Evolutionary conservation across 805 yeast species (phyloP).

Genomic region (Scheffersomyces spartinae): DNA sequence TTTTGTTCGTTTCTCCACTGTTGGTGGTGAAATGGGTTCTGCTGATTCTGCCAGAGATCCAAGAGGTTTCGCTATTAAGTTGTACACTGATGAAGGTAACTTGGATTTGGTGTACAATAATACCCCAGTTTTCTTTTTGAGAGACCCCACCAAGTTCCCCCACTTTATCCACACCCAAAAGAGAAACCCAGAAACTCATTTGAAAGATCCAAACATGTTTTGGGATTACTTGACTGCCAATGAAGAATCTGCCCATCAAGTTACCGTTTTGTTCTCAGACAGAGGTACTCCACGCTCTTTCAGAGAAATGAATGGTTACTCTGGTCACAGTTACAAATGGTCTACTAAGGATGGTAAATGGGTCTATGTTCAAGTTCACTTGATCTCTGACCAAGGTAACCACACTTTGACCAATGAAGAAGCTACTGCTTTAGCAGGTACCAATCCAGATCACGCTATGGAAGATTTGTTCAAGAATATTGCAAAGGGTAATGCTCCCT

Average conservation of each 20-base stretch:
- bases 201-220: conserved; percentile 71
- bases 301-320: conserved; percentile 76
- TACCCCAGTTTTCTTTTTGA: conserved; percentile 74
- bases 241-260: conserved; percentile 68
- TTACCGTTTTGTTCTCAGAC: conserved; percentile 61
- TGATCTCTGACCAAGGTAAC: conserved; percentile 53
- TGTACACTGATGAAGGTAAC: conserved; percentile 78
- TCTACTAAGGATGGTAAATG: conserved; percentile 63
- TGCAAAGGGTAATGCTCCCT: conserved; percentile 66
- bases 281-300: conserved; percentile 72
- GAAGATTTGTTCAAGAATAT: conserved; percentile 72
- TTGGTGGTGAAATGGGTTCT: conserved; percentile 76
- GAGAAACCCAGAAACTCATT: conserved; percentile 72
- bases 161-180: conserved; percentile 84
- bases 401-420: conserved; percentile 48
- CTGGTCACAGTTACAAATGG: conserved; percentile 82
- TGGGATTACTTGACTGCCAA: conserved; percentile 75
- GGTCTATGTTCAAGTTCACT: conserved; percentile 71
- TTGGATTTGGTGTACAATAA: conserved; percentile 79
- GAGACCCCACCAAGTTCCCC: conserved; percentile 82
- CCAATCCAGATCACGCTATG: conserved; percentile 75
- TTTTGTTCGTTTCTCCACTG: conserved; percentile 72
- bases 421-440: conserved; percentile 56
- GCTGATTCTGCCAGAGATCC: conserved; percentile 84
- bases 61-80: conserved; percentile 72